phyloP scores from a whole-genome alignment of 1,139 yeast genomes.

The Pichiaceae sp. region DNA sequence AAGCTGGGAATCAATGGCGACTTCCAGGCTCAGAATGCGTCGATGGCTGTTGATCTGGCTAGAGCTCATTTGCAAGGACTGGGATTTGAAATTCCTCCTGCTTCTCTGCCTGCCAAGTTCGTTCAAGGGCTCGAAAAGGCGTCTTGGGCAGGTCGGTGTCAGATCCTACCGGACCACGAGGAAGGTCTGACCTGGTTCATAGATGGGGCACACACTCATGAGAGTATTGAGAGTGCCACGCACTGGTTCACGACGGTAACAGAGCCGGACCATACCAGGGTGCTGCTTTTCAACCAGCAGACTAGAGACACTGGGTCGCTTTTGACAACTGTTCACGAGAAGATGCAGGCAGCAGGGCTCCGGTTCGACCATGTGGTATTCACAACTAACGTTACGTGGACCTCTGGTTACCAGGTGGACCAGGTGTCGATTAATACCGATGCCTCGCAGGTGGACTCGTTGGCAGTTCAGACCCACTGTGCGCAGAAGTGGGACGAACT shows the following conservation, averaged over 20 bases:
- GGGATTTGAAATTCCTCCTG: slow-evolving; percentile 22
- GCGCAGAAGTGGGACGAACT: slow-evolving; percentile 61
- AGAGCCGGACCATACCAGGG: slow-evolving; percentile 23
- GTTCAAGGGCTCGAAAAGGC: slow-evolving; percentile 59
- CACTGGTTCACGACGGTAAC: slow-evolving; percentile 56
- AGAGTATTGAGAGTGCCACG: slow-evolving; percentile 74
- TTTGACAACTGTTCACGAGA: slow-evolving; percentile 42
- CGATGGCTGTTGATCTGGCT: slow-evolving; percentile 75
- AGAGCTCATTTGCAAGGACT: slow-evolving; percentile 49
- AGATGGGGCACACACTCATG: slow-evolving; percentile 96
- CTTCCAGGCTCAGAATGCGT: slow-evolving; percentile 80
- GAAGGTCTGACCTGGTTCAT: slow-evolving; percentile 62
- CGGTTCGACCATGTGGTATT: slow-evolving; percentile 71
- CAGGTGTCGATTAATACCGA: slow-evolving; percentile 79
- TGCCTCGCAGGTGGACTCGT: slow-evolving; percentile 63
- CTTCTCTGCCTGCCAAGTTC: slow-evolving; percentile 45
- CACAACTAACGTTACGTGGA: slow-evolving; percentile 90
- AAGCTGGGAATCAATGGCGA: slow-evolving; percentile 79
- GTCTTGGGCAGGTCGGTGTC: slow-evolving; percentile 94
- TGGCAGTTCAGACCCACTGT: slow-evolving; percentile 73
- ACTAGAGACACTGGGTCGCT: slow-evolving; percentile 75
- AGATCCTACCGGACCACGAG: slow-evolving; percentile 39
- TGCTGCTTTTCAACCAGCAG: slow-evolving; percentile 86
- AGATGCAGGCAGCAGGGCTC: slow-evolving; percentile 25
- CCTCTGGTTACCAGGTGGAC: slow-evolving; percentile 79